Evolutionary conservation across 352 stramenopile species (phyloP), one percentile per base, ranked within the genome.

Genomic region (Pythium guiyangense): DNA sequence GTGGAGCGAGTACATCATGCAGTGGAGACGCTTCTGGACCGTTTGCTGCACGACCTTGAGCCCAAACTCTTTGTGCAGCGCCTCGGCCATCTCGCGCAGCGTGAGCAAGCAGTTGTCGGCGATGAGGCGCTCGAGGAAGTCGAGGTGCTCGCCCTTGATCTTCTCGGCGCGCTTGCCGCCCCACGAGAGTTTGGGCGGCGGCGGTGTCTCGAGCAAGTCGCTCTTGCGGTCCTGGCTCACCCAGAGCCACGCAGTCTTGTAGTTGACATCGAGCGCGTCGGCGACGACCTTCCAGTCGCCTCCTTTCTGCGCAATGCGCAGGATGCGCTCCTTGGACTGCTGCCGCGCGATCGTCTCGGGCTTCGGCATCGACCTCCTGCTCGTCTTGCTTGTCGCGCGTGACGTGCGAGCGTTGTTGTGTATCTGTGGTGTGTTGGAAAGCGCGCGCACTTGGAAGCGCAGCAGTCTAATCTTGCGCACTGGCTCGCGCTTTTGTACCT

Each of bases 221-320:
- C n/a, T 48, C 58, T 64, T 64, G 50, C 51, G 58, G 43, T 49
- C 58, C 35, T 64, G 42, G 34, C 51, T 64, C 51, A 64, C 58
- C 58, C 58, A 64, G 26, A 64, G 51, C 58, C 58, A 64, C 37
- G 58, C 58, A 25, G 58, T 64, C 58, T 64, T 64, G 58, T 64
- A 64, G 18, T 64, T 64, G 26, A 64, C 51, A 31, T 64, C 58
- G 22, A 64, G 51, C 45, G 58, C 51, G 26, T 64, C 58, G 2
- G 58, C 58, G 12, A 59, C 58, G n/a, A 49, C 37, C 35, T 59
- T 57, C 58, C 58, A 64, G 58, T 64, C 58, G 44, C 58, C 58
- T 27, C 58, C 58, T 43, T 64, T 64, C 31, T 57, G 50, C 51
- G 58, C 58, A 18, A 64, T 58, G 45, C 58, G 58, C 51, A 64